Percentiles rank a stretch among this genome's conserved stretches.
Conservation (phyloP, 805 yeast genomes). For the Candida vartiovaarae region DNA sequence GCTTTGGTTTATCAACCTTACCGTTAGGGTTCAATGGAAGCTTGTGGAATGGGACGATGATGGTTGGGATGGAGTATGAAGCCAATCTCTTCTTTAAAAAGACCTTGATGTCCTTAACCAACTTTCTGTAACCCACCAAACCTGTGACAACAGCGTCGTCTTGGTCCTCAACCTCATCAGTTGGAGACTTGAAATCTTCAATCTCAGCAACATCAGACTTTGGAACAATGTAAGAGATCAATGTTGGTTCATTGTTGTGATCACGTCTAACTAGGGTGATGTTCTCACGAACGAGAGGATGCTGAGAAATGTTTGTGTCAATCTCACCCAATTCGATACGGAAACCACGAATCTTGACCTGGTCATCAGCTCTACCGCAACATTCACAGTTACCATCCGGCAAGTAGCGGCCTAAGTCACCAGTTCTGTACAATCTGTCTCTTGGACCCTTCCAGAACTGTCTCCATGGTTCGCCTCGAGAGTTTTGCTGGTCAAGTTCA, state of each 20-base stretch:
- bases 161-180: slow-evolving; percentile 35
- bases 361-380: slow-evolving; percentile 98
- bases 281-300: slow-evolving; percentile 87
- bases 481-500: slow-evolving; percentile 40
- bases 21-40: slow-evolving; percentile 97
- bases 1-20: slow-evolving; percentile 93
- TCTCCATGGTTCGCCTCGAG: slow-evolving; percentile 55
- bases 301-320: slow-evolving; percentile 94
- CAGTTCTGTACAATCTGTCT: slow-evolving; percentile 93
- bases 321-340: slow-evolving; percentile 97
- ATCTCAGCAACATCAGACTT: slow-evolving; percentile 44
- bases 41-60: slow-evolving; percentile 79
- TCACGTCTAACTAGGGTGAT: slow-evolving; percentile 87
- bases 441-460: slow-evolving; percentile 87
- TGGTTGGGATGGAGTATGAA: slow-evolving; percentile 85
- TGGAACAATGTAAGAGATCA: slow-evolving; percentile 90
- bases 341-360: slow-evolving; percentile 97
- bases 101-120: slow-evolving; percentile 75
- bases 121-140: slow-evolving; percentile 62
- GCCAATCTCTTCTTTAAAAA: slow-evolving; percentile 86
- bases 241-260: slow-evolving; percentile 85
- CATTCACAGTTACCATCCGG: slow-evolving; percentile 98
- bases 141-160: slow-evolving; percentile 72
- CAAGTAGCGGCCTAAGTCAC: slow-evolving; percentile 92
- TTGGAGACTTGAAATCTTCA: slow-evolving; percentile 35